Percentiles rank a stretch among this genome's conserved stretches.
phyloP scores from a whole-genome alignment of 305 asterid species.

The Fraxinus albicans region DNA sequence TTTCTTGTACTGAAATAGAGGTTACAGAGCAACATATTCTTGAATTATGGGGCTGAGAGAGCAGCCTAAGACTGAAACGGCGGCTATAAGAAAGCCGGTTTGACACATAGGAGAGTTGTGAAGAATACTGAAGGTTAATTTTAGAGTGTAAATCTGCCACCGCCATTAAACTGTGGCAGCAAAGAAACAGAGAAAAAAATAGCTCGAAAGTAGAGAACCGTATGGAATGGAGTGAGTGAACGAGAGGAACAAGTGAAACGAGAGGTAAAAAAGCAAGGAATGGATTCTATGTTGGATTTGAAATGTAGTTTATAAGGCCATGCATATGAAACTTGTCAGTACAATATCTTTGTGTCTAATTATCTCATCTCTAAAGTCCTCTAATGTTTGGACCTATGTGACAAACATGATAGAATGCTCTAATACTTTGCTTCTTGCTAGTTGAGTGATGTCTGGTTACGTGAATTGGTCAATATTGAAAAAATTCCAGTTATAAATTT shows the following conservation, averaged over 20 bases:
- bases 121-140: conserved; percentile 36
- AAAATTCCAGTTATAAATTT: neutral
- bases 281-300: conserved; percentile 30
- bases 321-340: conserved; percentile 61
- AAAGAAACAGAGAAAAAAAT: conserved; percentile 1
- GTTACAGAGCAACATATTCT: conserved; percentile 72
- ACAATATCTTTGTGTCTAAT: conserved; percentile 8
- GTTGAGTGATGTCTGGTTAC: neutral
- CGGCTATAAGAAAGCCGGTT: conserved; percentile 38
- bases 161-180: conserved; percentile 48
- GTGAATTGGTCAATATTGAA: neutral
- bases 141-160: conserved; percentile 55
- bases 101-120: conserved; percentile 51
- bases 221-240: neutral
- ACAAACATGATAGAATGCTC: neutral
- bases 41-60: conserved; percentile 32
- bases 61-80: conserved; percentile 35
- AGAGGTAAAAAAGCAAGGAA: conserved; percentile 1
- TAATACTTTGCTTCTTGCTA: neutral
- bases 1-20: conserved; percentile 17
- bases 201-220: neutral
- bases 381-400: neutral
- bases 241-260: neutral
- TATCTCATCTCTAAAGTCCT: conserved; percentile 36
- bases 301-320: conserved; percentile 52